These are phyloP conservation scores for Orbilia javanica DNA, from an alignment of 2,329 filamentous ascomycete species.

Conservation along the genomic window DNA sequence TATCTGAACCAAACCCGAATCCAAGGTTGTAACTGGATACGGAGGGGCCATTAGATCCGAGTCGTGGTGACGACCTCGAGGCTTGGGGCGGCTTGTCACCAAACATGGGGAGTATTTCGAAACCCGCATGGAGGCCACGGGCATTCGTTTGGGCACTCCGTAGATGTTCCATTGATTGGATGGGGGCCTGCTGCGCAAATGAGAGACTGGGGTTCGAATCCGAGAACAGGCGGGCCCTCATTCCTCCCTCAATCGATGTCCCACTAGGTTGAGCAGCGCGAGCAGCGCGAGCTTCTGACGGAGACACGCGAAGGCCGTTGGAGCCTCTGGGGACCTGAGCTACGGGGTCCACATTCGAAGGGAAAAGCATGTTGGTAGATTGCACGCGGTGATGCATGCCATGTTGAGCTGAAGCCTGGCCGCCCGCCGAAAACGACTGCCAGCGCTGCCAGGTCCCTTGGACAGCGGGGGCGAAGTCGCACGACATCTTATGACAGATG, in stretches of 20 bases:
- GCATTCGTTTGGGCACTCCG: constrained; percentile 34
- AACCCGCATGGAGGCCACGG: constrained; percentile 44
- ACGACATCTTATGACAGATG: constrained; percentile 14
- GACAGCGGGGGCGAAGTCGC: constrained; percentile 13
- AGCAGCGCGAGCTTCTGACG: constrained; percentile 44
- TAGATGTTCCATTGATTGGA: constrained; percentile 14
- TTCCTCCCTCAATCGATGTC: neutral
- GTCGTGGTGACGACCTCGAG: constrained; percentile 44
- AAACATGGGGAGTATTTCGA: constrained; percentile 55
- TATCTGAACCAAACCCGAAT: constrained; percentile 47
- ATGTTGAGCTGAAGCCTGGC: constrained; percentile 11
- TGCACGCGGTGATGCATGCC: constrained; percentile 49
- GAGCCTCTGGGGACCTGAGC: constrained; percentile 26
- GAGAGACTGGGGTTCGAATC: neutral
- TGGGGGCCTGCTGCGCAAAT: constrained; percentile 8
- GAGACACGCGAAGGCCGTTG: constrained; percentile 46
- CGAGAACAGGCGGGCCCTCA: neutral
- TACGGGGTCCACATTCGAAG: constrained; percentile 48
- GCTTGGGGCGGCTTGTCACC: constrained; percentile 53
- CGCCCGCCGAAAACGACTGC: constrained; percentile 3
- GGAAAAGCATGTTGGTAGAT: constrained; percentile 54
- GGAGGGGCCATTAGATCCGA: constrained; percentile 20
- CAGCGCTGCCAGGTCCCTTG: constrained; percentile 20
- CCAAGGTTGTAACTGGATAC: constrained; percentile 48
- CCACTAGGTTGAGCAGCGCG: constrained; percentile 36